Conservation (phyloP, 108 stramenopile species). For the Cylindrotheca closterium region DNA sequence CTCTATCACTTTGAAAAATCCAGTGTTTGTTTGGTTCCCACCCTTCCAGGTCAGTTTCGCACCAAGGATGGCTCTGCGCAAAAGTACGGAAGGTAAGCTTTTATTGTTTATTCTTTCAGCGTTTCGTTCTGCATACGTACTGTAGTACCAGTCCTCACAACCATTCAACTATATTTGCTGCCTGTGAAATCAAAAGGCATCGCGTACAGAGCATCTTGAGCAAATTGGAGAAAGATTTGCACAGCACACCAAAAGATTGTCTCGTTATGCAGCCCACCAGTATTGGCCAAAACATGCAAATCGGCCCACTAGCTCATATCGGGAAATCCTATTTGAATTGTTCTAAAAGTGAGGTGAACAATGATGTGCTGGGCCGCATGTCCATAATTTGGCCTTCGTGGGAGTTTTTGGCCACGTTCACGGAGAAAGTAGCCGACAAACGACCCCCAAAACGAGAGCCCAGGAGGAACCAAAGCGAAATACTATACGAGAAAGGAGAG, state of each 20-base stretch:
- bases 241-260: conserved; percentile 30
- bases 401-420: conserved; percentile 40
- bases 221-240: not conserved
- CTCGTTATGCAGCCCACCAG: conserved; percentile 73
- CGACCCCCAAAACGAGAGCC: not conserved
- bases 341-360: conserved; percentile 1
- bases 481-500: too few relatives aligned
- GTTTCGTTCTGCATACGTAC: too few relatives aligned
- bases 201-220: not conserved
- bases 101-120: not conserved
- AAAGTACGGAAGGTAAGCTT: not conserved
- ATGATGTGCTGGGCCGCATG: conserved; percentile 35
- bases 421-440: too few relatives aligned
- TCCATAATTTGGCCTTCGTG: conserved; percentile 81
- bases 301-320: conserved; percentile 47
- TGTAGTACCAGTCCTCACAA: too few relatives aligned
- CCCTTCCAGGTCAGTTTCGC: conserved; percentile 62
- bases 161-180: too few relatives aligned
- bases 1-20: conserved; percentile 54
- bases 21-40: conserved; percentile 66
- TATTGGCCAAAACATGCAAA: conserved; percentile 65
- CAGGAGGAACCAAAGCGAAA: not conserved
- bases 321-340: conserved; percentile 50
- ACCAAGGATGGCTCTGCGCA: not conserved
- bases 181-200: too few relatives aligned